Evolutionary conservation across 305 asterid species (phyloP), one percentile per base, ranked within the genome.

Genomic region (Andrographis paniculata): DNA sequence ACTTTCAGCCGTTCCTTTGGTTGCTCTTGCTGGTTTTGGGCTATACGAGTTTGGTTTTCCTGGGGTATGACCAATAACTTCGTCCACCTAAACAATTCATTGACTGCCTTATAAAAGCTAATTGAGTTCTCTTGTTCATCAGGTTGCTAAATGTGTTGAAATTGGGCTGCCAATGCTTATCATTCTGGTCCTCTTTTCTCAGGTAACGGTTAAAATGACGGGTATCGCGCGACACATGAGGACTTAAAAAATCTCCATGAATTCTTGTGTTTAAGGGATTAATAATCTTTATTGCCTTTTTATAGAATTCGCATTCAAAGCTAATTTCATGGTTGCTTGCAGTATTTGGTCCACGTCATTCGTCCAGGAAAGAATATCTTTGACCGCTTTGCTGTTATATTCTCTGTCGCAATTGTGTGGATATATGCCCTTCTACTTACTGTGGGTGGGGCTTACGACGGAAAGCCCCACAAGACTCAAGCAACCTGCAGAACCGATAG

Each of bases 21-120:
- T 78, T 53, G 73, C 78, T 62, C 82, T 89, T 53, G 71, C 69
- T 22, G 95, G 97, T 60, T 85, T 79, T 63, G 97, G 97, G 52
- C 91, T 89, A 40, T 89, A 85, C 7, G 94, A 85, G 64, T 68
- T 77, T 51, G 97, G 85, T 49, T 89, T 89, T 52, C 95, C 97
- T 0, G 93, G 76, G 81, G 97, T 85, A 82, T 43, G 77, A 62
- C 37, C 44, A 45, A 46, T 11, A 13, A 17, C 33, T 15, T 17
- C 17, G 9, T 2, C 50, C 1, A 14, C 11, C 23, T 23, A 22
- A 18, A 1, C 1, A 14, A n/a, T n/a, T n/a, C n/a, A n/a, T n/a
- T n/a, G n/a, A n/a, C n/a, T n/a, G n/a, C n/a, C n/a, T n/a, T n/a
- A n/a, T n/a, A n/a, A n/a, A n/a, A n/a, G n/a, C n/a, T 16, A 2